Conservation (phyloP, 1,284 basidiomycete species). For the Pascua guehoae region DNA sequence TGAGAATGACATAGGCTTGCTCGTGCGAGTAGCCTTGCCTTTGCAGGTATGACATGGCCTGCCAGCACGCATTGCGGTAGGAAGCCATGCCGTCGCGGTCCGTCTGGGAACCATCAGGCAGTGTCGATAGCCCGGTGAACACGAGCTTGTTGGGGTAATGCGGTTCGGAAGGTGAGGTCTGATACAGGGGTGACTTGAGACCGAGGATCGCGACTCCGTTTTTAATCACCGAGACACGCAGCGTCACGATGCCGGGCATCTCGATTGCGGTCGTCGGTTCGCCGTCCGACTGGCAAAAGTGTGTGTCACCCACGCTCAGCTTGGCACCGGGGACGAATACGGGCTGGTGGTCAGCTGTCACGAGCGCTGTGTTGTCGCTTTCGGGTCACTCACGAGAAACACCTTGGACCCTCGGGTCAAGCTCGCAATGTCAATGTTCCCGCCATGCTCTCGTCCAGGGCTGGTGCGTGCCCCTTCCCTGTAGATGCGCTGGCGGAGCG, state of each 20-base stretch:
- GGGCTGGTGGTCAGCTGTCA: conserved; percentile 44
- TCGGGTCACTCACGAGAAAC: conserved; percentile 13
- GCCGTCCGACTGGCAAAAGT: conserved; percentile 77
- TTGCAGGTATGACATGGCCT: conserved; percentile 66
- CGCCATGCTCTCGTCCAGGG: conserved; percentile 74
- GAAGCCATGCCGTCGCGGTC: conserved; percentile 37
- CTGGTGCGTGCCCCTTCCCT: conserved; percentile 69
- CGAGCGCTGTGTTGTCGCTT: no score
- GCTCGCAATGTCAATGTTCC: conserved; percentile 78
- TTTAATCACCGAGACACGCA: conserved; percentile 70
- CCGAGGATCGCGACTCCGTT: conserved; percentile 70
- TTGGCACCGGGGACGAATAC: conserved; percentile 73
- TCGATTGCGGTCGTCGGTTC: conserved; percentile 49
- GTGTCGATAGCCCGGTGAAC: conserved; percentile 27
- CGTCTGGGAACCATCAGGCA: conserved; percentile 21
- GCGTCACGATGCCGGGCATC: conserved; percentile 68
- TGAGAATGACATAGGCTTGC: conserved; percentile 70
- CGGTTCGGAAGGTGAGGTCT: conserved; percentile 22
- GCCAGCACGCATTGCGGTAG: conserved; percentile 73
- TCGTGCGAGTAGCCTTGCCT: conserved; percentile 50
- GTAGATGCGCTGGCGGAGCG: conserved; percentile 58
- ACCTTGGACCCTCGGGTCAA: conserved; percentile 53
- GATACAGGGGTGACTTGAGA: conserved; percentile 68
- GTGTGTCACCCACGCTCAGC: conserved; percentile 71
- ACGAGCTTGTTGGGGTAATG: conserved; percentile 24